Base-by-base conservation (phyloP, 495 filamentous ascomycete species). In the Aspergillus mulundensis region DNA sequence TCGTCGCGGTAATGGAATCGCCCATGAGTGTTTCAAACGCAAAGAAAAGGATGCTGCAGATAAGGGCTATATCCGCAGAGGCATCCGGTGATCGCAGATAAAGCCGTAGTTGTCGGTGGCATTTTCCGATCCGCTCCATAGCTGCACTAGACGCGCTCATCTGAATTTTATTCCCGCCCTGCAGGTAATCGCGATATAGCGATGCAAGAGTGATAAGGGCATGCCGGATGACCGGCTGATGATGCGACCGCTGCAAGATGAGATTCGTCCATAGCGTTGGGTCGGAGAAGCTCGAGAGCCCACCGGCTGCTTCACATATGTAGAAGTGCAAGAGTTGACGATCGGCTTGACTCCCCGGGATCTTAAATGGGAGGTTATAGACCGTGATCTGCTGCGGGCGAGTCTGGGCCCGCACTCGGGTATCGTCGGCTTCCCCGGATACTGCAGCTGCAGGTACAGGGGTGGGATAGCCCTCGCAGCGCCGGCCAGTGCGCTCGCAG, bases 251-350 rank as follows among this genome's bases (percentile, higher is more conserved):
- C 52, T 75, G 71, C 1, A 76, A 60, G 15, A 81, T 64, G 11
- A 71, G 56, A 8, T 58, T 60, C 14, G 65, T 63, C 76, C 75
- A 79, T 40, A 80, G 70, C 0, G 65, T 61, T 11, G 68, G 53
- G 25, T 69, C 70, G 23, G 76, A 76, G 52, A 69, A 72, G 18
- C 71, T 71, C 7, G 72, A 66, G 3, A 80, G 56, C 15, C 69
- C 62, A 2, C 51, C 53, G 0, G 71, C 63, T 15, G 65, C 66
- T 50, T 67, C 58, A 16, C 56, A 45, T 32, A 64, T 66, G 54
- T 70, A 75, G 57, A 71, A 75, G 39, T 73, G 68, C 16, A 77
- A 60, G 7, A 69, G 58, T 42, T 73, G 64, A 4, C 72, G 69
- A 48, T 77, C 73, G 14, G 55, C 53, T 24, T 59, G 60, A 39